These are phyloP conservation scores for Colletotrichum brevisporum DNA, from an alignment of 2,329 filamentous ascomycete species.

Conservation along the genomic window DNA sequence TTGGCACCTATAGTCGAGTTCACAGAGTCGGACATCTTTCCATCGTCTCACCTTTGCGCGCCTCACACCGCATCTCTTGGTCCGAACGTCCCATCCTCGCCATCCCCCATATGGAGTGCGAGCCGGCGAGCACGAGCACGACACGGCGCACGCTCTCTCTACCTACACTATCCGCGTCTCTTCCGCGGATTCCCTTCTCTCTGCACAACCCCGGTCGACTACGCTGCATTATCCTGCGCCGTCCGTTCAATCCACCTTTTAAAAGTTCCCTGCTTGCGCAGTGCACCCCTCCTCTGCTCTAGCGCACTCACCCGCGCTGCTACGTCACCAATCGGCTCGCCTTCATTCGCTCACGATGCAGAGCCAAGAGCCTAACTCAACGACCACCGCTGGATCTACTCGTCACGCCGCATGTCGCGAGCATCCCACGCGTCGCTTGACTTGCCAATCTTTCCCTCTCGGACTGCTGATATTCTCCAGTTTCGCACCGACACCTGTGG, in stretches of 20 bases:
- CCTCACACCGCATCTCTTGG: constrained; percentile 7
- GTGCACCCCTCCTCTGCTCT: constrained; percentile 2
- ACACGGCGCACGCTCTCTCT: not conserved
- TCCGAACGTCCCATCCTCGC: constrained; percentile 28
- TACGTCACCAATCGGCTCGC: constrained; percentile 24
- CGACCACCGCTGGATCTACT: constrained; percentile 31
- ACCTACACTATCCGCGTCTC: not conserved
- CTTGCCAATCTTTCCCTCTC: constrained; percentile 28
- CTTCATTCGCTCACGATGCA: constrained; percentile 30
- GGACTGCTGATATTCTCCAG: constrained; percentile 2
- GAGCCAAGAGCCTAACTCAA: constrained; percentile 40
- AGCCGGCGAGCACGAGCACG: constrained; percentile 18
- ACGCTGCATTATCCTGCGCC: constrained; percentile 1
- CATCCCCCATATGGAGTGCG: not conserved
- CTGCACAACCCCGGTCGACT: constrained; percentile 5
- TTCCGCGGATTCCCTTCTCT: not conserved
- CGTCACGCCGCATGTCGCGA: constrained; percentile 32
- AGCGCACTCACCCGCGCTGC: constrained; percentile 22
- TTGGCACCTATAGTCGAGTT: too few relatives aligned
- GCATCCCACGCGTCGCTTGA: constrained; percentile 6
- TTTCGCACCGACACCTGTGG: constrained; percentile 1
- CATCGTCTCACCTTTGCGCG: constrained; percentile 15
- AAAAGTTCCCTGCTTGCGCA: constrained; percentile 20
- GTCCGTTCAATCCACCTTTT: constrained; percentile 15
- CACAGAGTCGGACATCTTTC: not conserved